Evolutionary conservation across 2,329 filamentous ascomycete genomes (phyloP).

Genomic region (Fusarium nodosum): DNA sequence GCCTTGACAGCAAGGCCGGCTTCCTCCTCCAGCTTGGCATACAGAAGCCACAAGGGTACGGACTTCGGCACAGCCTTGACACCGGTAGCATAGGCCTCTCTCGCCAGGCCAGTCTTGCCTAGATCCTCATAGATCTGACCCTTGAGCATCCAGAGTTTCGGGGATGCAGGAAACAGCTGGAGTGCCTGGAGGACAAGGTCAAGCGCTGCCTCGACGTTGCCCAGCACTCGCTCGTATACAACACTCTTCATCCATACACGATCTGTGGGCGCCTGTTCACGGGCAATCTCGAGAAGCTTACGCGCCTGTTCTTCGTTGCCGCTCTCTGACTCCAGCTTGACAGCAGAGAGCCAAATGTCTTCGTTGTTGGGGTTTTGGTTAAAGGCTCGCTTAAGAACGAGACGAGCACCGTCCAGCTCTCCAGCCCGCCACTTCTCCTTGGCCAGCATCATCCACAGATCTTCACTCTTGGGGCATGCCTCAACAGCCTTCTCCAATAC

Average conservation of each 20-base stretch:
- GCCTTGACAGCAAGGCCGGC: constrained; percentile 89
- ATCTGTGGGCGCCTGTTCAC: constrained; percentile 91
- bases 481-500: constrained; percentile 94
- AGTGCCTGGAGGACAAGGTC: constrained; percentile 90
- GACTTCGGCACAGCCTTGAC: constrained; percentile 89
- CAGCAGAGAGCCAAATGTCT: constrained; percentile 96
- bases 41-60: constrained; percentile 90
- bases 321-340: constrained; percentile 95
- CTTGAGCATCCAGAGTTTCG: constrained; percentile 99
- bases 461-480: constrained; percentile 90
- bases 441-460: constrained; percentile 95
- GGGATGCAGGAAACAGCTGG: constrained; percentile 84
- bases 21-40: constrained; percentile 88
- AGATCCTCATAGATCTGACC: constrained; percentile 95
- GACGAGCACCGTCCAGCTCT: constrained; percentile 86
- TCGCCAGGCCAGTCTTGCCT: constrained; percentile 83
- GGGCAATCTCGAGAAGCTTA: constrained; percentile 83
- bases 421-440: constrained; percentile 94
- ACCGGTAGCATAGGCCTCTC: constrained; percentile 89
- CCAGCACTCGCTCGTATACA: constrained; percentile 89
- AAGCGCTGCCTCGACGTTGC: constrained; percentile 82
- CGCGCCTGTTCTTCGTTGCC: constrained; percentile 85
- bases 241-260: constrained; percentile 98
- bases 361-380: constrained; percentile 97
- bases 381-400: constrained; percentile 90